Percentiles rank a stretch among this genome's conserved stretches.
Conservation (phyloP, 495 filamentous ascomycete genomes). For the Hypoxylon rickii region DNA sequence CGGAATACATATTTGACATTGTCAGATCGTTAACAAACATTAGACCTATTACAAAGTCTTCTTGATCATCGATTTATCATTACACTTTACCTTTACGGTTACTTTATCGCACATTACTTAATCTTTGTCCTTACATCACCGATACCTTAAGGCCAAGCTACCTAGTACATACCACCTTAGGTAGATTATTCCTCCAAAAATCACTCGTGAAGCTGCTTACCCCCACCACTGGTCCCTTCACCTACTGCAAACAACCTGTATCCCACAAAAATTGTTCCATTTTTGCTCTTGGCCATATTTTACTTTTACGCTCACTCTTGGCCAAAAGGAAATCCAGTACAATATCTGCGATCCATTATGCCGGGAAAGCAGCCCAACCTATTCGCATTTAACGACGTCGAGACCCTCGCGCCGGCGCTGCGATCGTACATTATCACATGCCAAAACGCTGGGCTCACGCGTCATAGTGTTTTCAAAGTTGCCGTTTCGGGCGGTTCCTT, state of each 20-base stretch:
- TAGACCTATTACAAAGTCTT: too few relatives aligned
- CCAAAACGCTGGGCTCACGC: slow-evolving; percentile 76
- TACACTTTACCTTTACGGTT: too few relatives aligned
- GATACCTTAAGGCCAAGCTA: not conserved
- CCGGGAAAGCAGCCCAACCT: slow-evolving; percentile 75
- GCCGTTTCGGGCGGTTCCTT: slow-evolving; percentile 95
- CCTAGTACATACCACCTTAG: not conserved
- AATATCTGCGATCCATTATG: slow-evolving; percentile 53
- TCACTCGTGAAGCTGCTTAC: slow-evolving; percentile 23
- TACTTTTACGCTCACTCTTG: too few relatives aligned
- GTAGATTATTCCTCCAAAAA: slow-evolving; percentile 8
- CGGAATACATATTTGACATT: too few relatives aligned
- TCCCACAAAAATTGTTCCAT: not conserved
- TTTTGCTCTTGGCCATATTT: too few relatives aligned
- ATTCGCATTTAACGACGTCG: slow-evolving; percentile 72
- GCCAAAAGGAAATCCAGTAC: not conserved
- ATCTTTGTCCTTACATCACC: not conserved
- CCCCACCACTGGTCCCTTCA: slow-evolving; percentile 14
- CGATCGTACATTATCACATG: slow-evolving; percentile 77
- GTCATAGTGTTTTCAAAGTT: slow-evolving; percentile 85
- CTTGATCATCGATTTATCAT: too few relatives aligned
- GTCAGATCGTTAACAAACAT: too few relatives aligned
- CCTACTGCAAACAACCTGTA: slow-evolving; percentile 13
- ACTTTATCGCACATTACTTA: not conserved
- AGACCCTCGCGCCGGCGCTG: slow-evolving; percentile 72